Percentiles rank a stretch among this genome's conserved stretches.
Evolutionary conservation across 2,329 filamentous ascomycete species (phyloP).

Genomic region (Paraphaeosphaeria sporulosa): DNA sequence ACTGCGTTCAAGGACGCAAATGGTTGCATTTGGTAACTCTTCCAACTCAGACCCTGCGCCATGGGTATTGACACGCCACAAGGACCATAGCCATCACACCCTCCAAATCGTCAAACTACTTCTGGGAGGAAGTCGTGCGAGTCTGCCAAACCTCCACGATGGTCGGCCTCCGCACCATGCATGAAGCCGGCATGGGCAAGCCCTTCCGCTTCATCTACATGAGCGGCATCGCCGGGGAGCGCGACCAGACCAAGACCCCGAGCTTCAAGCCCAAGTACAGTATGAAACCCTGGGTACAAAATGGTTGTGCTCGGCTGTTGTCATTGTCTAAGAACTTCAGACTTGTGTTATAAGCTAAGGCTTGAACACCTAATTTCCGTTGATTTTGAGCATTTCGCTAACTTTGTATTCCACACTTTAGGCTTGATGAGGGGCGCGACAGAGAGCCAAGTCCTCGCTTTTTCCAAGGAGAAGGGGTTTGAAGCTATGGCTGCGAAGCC

Average conservation of each 20-base stretch:
- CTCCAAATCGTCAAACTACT: constrained; percentile 35
- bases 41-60: neutral
- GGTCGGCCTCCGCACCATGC: constrained; percentile 47
- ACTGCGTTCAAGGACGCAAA: constrained; percentile 3
- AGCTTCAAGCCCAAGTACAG: constrained; percentile 51
- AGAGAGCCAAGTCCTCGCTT: constrained; percentile 54
- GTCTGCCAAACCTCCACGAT: constrained; percentile 54
- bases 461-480: constrained; percentile 50
- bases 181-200: constrained; percentile 27
- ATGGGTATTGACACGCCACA: neutral
- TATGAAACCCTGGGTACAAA: too few species aligned
- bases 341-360: too few species aligned
- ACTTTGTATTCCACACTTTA: too few species aligned
- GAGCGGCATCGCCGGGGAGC: constrained; percentile 55
- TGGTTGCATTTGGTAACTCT: constrained; percentile 11
- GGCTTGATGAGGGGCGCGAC: constrained; percentile 59
- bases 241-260: constrained; percentile 56
- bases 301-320: too few species aligned
- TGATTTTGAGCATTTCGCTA: too few species aligned
- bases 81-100: constrained; percentile 57
- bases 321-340: too few species aligned
- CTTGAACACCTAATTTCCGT: too few species aligned
- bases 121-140: constrained; percentile 49
- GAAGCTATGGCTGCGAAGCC: constrained; percentile 54
- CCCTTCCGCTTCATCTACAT: constrained; percentile 60